phyloP scores from a whole-genome alignment of 495 filamentous ascomycete species.

The Trichoderma gamsii region DNA sequence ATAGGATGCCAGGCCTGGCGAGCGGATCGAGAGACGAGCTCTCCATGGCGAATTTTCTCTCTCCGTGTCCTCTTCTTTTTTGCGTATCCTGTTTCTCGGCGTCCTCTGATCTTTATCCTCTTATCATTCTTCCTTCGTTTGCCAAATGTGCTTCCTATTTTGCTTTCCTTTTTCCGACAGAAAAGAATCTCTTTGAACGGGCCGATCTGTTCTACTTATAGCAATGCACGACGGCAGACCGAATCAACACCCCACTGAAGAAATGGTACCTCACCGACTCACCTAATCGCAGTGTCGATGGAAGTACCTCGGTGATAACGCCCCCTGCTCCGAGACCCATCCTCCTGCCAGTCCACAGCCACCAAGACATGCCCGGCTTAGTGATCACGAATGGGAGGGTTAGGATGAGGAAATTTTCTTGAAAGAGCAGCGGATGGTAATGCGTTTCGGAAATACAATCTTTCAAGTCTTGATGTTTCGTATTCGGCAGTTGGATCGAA shows the following conservation, averaged over 20 bases:
- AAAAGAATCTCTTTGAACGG: too few species aligned
- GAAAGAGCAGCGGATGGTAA: too few species aligned
- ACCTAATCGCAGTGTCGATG: neutral
- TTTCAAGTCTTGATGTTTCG: too few species aligned
- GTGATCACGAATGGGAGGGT: neutral
- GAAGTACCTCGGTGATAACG: slow-evolving; percentile 1
- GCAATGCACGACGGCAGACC: too few species aligned
- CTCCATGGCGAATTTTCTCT: neutral
- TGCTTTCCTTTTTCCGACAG: too few species aligned
- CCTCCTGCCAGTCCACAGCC: neutral
- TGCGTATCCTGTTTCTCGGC: neutral
- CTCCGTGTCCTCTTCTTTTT: neutral
- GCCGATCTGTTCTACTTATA: too few species aligned
- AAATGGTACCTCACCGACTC: neutral
- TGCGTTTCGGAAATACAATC: too few species aligned
- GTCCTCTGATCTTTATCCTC: neutral
- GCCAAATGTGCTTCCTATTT: too few species aligned
- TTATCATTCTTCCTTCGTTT: neutral
- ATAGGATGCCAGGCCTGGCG: slow-evolving; percentile 6
- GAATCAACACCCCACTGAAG: too few species aligned
- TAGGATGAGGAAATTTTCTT: neutral
- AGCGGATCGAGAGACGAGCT: neutral
- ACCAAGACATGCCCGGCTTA: too few species aligned
- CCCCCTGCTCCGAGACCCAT: neutral
- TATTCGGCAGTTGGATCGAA: too few species aligned